Evolutionary conservation across 2,329 filamentous ascomycete species (phyloP).

Genomic region (Cladosporium sp.): DNA sequence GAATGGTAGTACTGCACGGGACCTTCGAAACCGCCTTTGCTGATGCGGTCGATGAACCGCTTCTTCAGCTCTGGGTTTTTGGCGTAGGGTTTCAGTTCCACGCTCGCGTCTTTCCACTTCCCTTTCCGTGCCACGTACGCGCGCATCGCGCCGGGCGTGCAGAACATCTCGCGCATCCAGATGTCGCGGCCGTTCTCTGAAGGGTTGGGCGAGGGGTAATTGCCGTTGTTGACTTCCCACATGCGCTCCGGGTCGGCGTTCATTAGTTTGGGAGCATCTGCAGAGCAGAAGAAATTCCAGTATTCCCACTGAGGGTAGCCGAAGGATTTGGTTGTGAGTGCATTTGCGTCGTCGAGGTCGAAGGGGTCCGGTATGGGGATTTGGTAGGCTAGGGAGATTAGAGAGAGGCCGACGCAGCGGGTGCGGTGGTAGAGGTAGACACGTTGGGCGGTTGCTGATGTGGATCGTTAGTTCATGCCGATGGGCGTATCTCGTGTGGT

Average conservation of each 20-base stretch:
- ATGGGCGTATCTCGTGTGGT: background rate
- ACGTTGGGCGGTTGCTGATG: slow-evolving; percentile 38
- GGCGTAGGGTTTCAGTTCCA: slow-evolving; percentile 38
- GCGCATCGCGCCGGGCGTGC: slow-evolving; percentile 39
- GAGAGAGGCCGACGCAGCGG: slow-evolving; percentile 44
- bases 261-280: slow-evolving; percentile 43
- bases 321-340: slow-evolving; percentile 34
- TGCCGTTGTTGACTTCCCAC: slow-evolving; percentile 26
- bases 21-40: slow-evolving; percentile 37
- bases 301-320: slow-evolving; percentile 45
- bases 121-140: slow-evolving; percentile 26
- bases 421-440: slow-evolving; percentile 46
- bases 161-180: slow-evolving; percentile 41
- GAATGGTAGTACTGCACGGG: slow-evolving; percentile 43
- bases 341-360: slow-evolving; percentile 41
- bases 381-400: slow-evolving; percentile 47
- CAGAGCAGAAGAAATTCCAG: slow-evolving; percentile 48
- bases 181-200: slow-evolving; percentile 32
- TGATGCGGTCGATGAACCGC: slow-evolving; percentile 39
- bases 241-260: slow-evolving; percentile 24
- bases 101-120: slow-evolving; percentile 26
- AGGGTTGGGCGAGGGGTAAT: slow-evolving; percentile 21
- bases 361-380: slow-evolving; percentile 39
- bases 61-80: slow-evolving; percentile 33
- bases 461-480: background rate